Conservation (phyloP, 2,329 filamentous ascomycete genomes). For the Dendryphion nanum region DNA sequence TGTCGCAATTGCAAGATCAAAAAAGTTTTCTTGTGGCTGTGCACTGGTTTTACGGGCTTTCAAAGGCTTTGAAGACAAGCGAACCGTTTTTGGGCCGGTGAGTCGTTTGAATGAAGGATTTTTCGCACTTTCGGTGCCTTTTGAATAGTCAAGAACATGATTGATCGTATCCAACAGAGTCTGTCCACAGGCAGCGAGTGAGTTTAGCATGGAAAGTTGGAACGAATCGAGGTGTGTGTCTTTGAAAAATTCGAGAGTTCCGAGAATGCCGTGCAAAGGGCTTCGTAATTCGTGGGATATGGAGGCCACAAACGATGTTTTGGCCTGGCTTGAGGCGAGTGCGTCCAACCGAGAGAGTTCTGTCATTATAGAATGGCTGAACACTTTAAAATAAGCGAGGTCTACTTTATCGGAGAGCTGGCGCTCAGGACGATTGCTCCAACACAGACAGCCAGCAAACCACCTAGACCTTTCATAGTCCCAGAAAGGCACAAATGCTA, state of each 20-base stretch:
- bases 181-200: constrained; percentile 41
- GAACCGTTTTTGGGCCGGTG: constrained; percentile 27
- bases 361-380: constrained; percentile 53
- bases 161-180: constrained; percentile 45
- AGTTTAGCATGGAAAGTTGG: constrained; percentile 22
- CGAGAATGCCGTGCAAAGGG: constrained; percentile 61
- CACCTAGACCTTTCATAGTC: constrained; percentile 38
- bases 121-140: constrained; percentile 20
- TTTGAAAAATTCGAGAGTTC: constrained; percentile 42
- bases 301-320: constrained; percentile 43
- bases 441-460: constrained; percentile 37
- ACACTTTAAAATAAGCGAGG: constrained; percentile 35
- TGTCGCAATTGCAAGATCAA: constrained; percentile 8
- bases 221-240: constrained; percentile 19
- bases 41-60: constrained; percentile 18
- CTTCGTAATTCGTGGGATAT: constrained; percentile 52
- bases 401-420: constrained; percentile 29
- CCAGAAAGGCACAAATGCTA: constrained; percentile 41
- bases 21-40: neutral
- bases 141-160: constrained; percentile 32
- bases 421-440: constrained; percentile 29
- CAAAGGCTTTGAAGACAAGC: constrained; percentile 26
- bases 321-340: constrained; percentile 39
- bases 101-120: constrained; percentile 14
- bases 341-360: constrained; percentile 56